These are phyloP conservation scores for Globisporangium cystogenes DNA, from an alignment of 352 stramenopile species.

Conservation along the genomic window DNA sequence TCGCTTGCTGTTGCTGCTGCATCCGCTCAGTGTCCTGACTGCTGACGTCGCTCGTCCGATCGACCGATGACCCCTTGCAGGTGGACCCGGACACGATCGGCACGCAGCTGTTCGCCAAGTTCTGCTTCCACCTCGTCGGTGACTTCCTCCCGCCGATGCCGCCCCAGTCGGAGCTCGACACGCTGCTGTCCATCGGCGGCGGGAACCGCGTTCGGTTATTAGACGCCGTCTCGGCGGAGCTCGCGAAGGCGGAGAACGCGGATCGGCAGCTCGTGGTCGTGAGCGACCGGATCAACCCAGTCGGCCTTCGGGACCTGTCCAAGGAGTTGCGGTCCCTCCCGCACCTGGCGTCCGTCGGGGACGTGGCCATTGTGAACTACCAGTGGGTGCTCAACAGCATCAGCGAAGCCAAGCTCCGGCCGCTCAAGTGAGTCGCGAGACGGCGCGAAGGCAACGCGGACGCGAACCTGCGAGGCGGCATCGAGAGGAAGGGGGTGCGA, in stretches of 20 bases:
- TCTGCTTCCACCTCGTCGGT: slow-evolving; percentile 68
- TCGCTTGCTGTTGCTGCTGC: too few relatives aligned
- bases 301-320: slow-evolving; percentile 36
- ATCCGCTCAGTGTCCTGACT: not conserved
- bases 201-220: slow-evolving; percentile 50
- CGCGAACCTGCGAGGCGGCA: not conserved
- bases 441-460: not conserved
- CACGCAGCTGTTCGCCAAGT: slow-evolving; percentile 62
- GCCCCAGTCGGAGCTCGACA: slow-evolving; percentile 53
- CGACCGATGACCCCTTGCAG: too few relatives aligned
- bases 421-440: slow-evolving; percentile 14
- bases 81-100: slow-evolving; percentile 28
- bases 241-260: slow-evolving; percentile 45
- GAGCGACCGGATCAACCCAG: slow-evolving; percentile 67
- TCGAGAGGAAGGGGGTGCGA: not conserved
- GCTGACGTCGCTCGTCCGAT: not conserved
- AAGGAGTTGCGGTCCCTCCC: slow-evolving; percentile 31
- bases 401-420: slow-evolving; percentile 63
- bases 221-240: slow-evolving; percentile 42
- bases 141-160: slow-evolving; percentile 80
- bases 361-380: slow-evolving; percentile 69
- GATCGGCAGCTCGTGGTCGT: slow-evolving; percentile 56
- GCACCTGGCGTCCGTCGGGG: slow-evolving; percentile 31
- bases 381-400: slow-evolving; percentile 87
- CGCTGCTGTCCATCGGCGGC: slow-evolving; percentile 59